Percentiles rank a stretch among this genome's conserved stretches.
phyloP scores from a whole-genome alignment of 306 rosid genomes.

The Trichosanthes truncata region DNA sequence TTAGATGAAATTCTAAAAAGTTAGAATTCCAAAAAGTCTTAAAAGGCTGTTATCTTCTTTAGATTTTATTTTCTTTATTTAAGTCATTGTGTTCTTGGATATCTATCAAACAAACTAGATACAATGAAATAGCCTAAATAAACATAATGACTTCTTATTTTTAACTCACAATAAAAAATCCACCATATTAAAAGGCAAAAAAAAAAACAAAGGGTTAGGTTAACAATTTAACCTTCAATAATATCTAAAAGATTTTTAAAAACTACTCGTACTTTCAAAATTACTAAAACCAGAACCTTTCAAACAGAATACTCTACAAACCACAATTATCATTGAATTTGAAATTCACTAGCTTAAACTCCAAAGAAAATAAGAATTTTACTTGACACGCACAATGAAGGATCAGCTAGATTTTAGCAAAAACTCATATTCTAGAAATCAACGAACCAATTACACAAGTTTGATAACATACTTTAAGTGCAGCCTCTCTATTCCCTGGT shows the following conservation, averaged over 20 bases:
- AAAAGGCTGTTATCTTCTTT: not conserved
- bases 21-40: not conserved
- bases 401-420: not conserved
- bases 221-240: not conserved
- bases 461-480: slow-evolving; percentile 56
- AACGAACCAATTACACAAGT: not conserved
- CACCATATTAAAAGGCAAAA: not conserved
- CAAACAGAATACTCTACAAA: not conserved
- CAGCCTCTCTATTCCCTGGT: slow-evolving; percentile 80
- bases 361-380: not conserved
- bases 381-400: not conserved
- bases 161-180: not conserved
- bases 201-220: not conserved
- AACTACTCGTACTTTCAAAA: not conserved
- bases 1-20: not conserved
- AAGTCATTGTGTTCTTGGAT: not conserved
- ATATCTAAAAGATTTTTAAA: not conserved
- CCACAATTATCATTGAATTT: not conserved
- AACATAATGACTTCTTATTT: not conserved
- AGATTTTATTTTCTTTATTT: not conserved
- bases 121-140: not conserved
- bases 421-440: not conserved
- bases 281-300: not conserved
- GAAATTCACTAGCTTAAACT: not conserved
- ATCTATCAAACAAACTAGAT: not conserved